Conservation (phyloP, 2,329 filamentous ascomycete species). For the Ophiostoma tasmaniense region DNA sequence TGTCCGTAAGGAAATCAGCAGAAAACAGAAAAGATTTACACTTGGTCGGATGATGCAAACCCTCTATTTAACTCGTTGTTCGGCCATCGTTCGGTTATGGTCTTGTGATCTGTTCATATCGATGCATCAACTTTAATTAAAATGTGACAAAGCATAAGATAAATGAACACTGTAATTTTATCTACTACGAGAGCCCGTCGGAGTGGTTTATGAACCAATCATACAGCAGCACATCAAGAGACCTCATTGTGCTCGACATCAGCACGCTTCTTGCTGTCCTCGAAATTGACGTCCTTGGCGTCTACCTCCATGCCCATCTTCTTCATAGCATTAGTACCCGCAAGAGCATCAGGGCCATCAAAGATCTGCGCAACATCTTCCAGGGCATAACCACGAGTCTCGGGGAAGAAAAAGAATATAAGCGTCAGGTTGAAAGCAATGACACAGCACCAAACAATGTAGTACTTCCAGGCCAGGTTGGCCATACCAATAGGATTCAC, state of each 20-base stretch:
- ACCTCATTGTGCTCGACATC: constrained; percentile 10
- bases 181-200: too few relatives aligned
- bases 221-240: background rate
- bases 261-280: background rate
- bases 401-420: constrained; percentile 21
- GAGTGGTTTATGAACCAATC: background rate
- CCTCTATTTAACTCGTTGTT: background rate
- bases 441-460: constrained; percentile 22
- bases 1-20: background rate
- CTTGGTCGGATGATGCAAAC: background rate
- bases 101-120: background rate
- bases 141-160: background rate
- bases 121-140: background rate
- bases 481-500: constrained; percentile 21
- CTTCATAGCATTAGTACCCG: constrained; percentile 8
- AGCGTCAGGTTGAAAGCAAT: constrained; percentile 24
- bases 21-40: background rate
- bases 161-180: background rate
- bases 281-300: background rate
- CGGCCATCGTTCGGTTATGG: background rate
- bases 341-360: constrained; percentile 16
- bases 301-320: constrained; percentile 13
- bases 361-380: constrained; percentile 45
- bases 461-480: constrained; percentile 22
- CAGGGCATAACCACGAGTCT: constrained; percentile 16